These are phyloP conservation scores for Ascochyta viciae-villosae DNA, from an alignment of 2,329 filamentous ascomycete species.

Conservation along the genomic window DNA sequence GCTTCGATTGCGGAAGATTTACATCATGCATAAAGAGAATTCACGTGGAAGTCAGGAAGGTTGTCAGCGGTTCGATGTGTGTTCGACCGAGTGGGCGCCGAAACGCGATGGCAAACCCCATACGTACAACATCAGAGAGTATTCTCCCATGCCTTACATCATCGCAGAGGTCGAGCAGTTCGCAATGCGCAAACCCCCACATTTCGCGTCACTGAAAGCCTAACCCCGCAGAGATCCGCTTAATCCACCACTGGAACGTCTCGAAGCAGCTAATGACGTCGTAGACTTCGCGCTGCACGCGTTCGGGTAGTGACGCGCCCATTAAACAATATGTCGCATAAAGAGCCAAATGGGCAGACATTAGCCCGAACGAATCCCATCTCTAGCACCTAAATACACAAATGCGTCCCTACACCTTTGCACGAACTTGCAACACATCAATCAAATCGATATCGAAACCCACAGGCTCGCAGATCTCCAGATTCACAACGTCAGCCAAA, in stretches of 20 bases:
- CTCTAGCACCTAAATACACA: not conserved
- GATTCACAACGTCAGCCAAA: slow-evolving; percentile 25
- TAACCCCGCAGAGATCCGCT: slow-evolving; percentile 6
- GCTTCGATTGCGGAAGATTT: not conserved
- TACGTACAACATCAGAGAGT: not conserved
- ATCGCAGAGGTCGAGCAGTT: not conserved
- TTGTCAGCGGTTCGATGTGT: not conserved
- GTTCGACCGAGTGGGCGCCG: not conserved
- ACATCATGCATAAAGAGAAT: not conserved
- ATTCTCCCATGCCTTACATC: not conserved
- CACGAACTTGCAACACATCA: slow-evolving; percentile 23
- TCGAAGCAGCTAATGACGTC: slow-evolving; percentile 13
- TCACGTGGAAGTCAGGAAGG: not conserved
- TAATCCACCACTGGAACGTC: slow-evolving; percentile 12
- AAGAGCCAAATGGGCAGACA: not conserved
- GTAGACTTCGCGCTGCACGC: slow-evolving; percentile 12
- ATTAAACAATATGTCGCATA: not conserved
- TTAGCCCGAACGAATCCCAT: no score
- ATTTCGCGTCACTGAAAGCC: slow-evolving; percentile 3
- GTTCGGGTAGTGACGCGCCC: not conserved
- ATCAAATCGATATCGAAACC: slow-evolving; percentile 28
- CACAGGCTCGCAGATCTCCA: slow-evolving; percentile 20
- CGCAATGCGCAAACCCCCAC: not conserved
- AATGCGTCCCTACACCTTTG: slow-evolving; percentile 31
- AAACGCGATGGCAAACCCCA: not conserved